These are phyloP conservation scores for Malassezia sympodialis DNA, from an alignment of 1,284 basidiomycete genomes.

Conservation along the genomic window DNA sequence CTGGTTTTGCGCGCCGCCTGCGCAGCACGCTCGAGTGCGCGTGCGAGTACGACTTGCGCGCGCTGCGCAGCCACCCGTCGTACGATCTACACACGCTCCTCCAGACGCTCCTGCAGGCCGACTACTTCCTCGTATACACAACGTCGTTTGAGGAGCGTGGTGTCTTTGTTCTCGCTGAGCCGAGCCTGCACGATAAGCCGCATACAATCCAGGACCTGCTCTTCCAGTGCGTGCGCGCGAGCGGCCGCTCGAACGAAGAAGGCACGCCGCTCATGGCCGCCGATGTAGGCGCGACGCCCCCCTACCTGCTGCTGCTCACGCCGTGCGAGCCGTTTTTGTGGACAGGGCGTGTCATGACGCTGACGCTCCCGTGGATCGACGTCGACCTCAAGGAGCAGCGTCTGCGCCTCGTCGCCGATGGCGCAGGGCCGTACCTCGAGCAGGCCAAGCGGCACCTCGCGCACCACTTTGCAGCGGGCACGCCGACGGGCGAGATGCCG, in stretches of 20 bases:
- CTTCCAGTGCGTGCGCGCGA: conserved; percentile 58
- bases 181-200: conserved; percentile 69
- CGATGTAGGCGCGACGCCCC: conserved; percentile 24
- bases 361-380: conserved; percentile 34
- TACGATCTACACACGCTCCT: conserved; percentile 68
- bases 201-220: conserved; percentile 72
- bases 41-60: conserved; percentile 79
- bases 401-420: conserved; percentile 53
- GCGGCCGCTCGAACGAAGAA: not conserved
- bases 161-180: conserved; percentile 83
- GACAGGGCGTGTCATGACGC: conserved; percentile 72
- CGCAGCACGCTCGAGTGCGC: conserved; percentile 81
- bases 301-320: conserved; percentile 75
- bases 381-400: conserved; percentile 42
- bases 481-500: conserved; percentile 32
- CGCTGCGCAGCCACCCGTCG: conserved; percentile 34
- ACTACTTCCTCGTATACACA: conserved; percentile 91
- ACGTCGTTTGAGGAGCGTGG: conserved; percentile 78
- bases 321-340: conserved; percentile 81
- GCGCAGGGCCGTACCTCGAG: conserved; percentile 64
- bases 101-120: conserved; percentile 67
- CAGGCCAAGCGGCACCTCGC: conserved; percentile 69
- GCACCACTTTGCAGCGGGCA: conserved; percentile 32
- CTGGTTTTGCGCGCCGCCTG: conserved; percentile 60
- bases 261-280: not conserved